phyloP scores from a whole-genome alignment of 2,329 filamentous ascomycete genomes.

The Pleoardoris graminearum region DNA sequence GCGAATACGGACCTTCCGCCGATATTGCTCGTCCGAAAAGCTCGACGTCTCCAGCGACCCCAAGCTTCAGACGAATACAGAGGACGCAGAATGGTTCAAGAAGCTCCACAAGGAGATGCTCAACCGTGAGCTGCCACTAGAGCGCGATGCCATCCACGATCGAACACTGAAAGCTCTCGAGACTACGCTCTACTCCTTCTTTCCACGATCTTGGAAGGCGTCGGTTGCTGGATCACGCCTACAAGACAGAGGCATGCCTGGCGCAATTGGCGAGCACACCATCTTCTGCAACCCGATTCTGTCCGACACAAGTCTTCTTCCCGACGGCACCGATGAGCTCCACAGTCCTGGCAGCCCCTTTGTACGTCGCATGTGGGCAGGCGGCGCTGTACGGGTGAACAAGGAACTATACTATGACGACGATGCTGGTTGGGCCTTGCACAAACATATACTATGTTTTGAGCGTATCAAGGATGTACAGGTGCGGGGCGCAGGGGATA shows the following conservation, averaged over 20 bases:
- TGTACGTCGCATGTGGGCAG: constrained; percentile 83
- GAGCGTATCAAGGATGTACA: constrained; percentile 54
- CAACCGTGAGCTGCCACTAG: constrained; percentile 52
- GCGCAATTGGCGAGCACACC: constrained; percentile 76
- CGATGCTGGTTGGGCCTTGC: constrained; percentile 13
- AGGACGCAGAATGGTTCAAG: constrained; percentile 30
- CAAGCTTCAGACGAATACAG: neutral
- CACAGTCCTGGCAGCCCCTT: constrained; percentile 76
- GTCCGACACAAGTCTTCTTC: constrained; percentile 63
- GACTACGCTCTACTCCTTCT: constrained; percentile 41
- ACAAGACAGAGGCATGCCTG: constrained; percentile 18
- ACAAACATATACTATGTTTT: constrained; percentile 31
- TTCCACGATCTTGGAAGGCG: constrained; percentile 16
- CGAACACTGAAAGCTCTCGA: constrained; percentile 65
- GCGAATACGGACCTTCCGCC: constrained; percentile 9
- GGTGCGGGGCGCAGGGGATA: constrained; percentile 54
- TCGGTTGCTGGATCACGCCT: neutral
- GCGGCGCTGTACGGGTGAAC: constrained; percentile 67
- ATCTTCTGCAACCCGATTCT: constrained; percentile 82
- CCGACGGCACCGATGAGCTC: constrained; percentile 81
- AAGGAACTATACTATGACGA: constrained; percentile 12
- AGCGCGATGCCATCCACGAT: constrained; percentile 62
- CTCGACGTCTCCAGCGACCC: neutral
- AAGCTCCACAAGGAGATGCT: constrained; percentile 46
- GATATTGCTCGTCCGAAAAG: constrained; percentile 19